Conservation (phyloP, 1,284 basidiomycete species). For the Leccinum solheimii region DNA sequence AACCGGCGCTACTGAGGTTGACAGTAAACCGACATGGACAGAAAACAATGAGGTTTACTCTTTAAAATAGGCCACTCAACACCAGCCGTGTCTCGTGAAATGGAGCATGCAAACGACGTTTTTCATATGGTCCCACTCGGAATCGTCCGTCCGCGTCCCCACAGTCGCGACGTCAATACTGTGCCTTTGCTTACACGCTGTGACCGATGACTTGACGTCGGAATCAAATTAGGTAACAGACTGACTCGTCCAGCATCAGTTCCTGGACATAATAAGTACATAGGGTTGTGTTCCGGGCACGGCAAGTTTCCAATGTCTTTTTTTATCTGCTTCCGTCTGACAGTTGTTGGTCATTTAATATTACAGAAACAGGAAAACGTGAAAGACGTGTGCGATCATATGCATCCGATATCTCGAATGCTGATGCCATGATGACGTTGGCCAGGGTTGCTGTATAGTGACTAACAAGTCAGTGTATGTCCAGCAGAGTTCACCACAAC, state of each 20-base stretch:
- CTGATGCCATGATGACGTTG: background rate
- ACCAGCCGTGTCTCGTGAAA: background rate
- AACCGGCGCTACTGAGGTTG: background rate
- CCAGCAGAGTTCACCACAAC: background rate
- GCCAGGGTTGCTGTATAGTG: constrained; percentile 14
- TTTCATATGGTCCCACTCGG: background rate
- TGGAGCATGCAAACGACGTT: background rate
- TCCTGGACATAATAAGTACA: background rate
- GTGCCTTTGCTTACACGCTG: background rate
- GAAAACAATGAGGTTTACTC: background rate
- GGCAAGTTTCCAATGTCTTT: background rate
- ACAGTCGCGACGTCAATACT: background rate
- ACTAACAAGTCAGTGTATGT: background rate
- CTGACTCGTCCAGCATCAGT: background rate
- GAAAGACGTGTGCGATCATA: background rate
- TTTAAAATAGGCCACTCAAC: background rate
- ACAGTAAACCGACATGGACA: background rate
- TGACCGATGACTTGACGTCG: background rate
- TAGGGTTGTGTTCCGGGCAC: background rate
- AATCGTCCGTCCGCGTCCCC: background rate
- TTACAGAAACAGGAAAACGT: constrained; percentile 3
- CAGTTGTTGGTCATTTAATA: constrained; percentile 32
- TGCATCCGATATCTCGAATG: background rate
- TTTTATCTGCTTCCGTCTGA: background rate
- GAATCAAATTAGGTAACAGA: background rate